Percentiles rank a stretch among this genome's conserved stretches.
phyloP scores from a whole-genome alignment of 306 rosid genomes.

The Cucumis melo region DNA sequence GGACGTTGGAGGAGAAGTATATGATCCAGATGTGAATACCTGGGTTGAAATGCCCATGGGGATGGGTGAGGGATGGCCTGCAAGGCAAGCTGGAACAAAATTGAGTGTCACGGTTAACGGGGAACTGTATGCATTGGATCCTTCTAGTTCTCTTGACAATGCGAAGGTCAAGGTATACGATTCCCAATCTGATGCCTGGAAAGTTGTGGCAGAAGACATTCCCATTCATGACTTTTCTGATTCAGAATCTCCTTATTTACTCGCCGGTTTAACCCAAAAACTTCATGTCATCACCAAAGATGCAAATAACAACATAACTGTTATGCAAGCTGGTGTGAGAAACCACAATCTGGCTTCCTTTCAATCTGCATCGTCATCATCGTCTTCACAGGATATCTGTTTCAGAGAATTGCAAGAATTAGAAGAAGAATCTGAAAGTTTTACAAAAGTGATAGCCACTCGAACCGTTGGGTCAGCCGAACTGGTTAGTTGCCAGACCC shows the following conservation, averaged over 20 bases:
- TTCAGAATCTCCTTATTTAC: constrained; percentile 82
- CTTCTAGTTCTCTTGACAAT: constrained; percentile 57
- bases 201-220: constrained; percentile 65
- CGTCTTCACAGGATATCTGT: constrained; percentile 21
- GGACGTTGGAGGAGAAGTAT: constrained; percentile 90
- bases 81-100: constrained; percentile 79
- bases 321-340: constrained; percentile 42
- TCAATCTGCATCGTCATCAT: constrained; percentile 19
- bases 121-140: constrained; percentile 82
- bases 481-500: constrained; percentile 82
- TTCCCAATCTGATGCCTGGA: constrained; percentile 73
- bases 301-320: constrained; percentile 41
- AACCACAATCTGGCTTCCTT: constrained; percentile 3
- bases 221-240: constrained; percentile 67
- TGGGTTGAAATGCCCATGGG: constrained; percentile 92
- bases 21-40: constrained; percentile 66
- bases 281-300: constrained; percentile 90
- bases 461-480: constrained; percentile 56
- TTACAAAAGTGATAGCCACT: constrained; percentile 52
- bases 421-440: constrained; percentile 37
- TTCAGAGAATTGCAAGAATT: constrained; percentile 24
- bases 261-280: constrained; percentile 79
- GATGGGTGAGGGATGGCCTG: constrained; percentile 99
- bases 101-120: constrained; percentile 75
- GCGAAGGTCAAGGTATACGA: constrained; percentile 89